Evolutionary conservation across 306 rosid genomes (phyloP), one percentile per base, ranked within the genome.

Genomic region (Rosa rugosa): DNA sequence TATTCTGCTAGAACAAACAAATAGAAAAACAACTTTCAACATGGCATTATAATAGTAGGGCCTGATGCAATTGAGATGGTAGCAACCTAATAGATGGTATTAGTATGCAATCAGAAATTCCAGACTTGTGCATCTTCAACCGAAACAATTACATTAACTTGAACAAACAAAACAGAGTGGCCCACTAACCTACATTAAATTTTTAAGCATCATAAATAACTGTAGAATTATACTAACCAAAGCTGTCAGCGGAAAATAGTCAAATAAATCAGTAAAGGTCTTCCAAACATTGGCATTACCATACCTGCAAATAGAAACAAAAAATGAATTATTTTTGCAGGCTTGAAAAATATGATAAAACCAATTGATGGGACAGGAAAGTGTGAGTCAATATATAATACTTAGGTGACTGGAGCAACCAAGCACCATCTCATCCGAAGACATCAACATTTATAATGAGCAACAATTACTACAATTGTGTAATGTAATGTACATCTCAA

Each of bases 231-330:
- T 73, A 93, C 99, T 90, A 86, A 95, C 98, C 97, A 95, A 73
- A 42, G 99, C 98, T 75, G 99, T 93, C 85, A 93, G 87, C 0
- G 99, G 99, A 76, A 95, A 95, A 88, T 93, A 95, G 88, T 95
- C 99, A 81, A 95, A 95, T 83, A 95, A 84, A 83, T 95, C 97
- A 4, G 99, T 95, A 79, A 95, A 94, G 80, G 72, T 89, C 93
- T 94, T 94, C 98, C 97, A 94, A 77, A 94, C 98, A 89, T 88
- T 95, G 77, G 99, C 99, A 80, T 87, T 93, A 69, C 99, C 99
- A 85, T 91, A 95, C 97, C 98, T 95, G 91, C 80, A 83, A 73
- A 84, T 40, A 81, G 69, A 85, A 79, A n/a, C 18, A 69, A 38
- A 16, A 40, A 5, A 66, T 18, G 54, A 56, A 70, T 63, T 56